A percentile compares a stretch with the other conserved stretches of the same genome.
phyloP scores from a whole-genome alignment of 176 grass and related monocot species.

The Oryza brachyantha region DNA sequence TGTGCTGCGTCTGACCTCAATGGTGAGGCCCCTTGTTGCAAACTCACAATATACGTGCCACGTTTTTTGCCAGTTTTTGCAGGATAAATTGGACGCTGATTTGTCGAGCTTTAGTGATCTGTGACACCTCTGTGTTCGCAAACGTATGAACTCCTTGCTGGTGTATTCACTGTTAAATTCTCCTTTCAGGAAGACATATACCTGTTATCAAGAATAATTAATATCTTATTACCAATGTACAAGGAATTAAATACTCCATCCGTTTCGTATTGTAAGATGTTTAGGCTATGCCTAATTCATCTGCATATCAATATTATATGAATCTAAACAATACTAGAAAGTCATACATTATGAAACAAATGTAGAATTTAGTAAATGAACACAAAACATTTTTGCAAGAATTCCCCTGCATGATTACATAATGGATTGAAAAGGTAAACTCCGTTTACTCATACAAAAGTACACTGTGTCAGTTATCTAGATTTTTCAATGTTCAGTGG shows the following conservation, averaged over 20 bases:
- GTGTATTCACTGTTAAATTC: conserved; percentile 40
- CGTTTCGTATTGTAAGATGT: too few species aligned
- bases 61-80: conserved; percentile 67
- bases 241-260: too few species aligned
- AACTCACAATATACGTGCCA: conserved; percentile 90
- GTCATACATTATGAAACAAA: too few species aligned
- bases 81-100: conserved; percentile 39
- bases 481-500: neutral
- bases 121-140: conserved; percentile 61
- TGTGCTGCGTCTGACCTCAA: conserved; percentile 51
- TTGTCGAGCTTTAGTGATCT: conserved; percentile 76
- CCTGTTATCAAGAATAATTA: conserved; percentile 46
- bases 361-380: too few species aligned
- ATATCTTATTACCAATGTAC: neutral
- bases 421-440: neutral
- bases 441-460: neutral
- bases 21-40: conserved; percentile 57
- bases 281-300: too few species aligned
- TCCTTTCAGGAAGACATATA: conserved; percentile 85
- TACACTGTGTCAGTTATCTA: neutral
- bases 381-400: neutral
- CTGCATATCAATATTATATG: too few species aligned
- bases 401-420: neutral
- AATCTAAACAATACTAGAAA: too few species aligned
- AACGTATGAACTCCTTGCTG: conserved; percentile 51